phyloP scores from a whole-genome alignment of 2,329 filamentous ascomycete genomes.

The Chaetomium olivaceum region DNA sequence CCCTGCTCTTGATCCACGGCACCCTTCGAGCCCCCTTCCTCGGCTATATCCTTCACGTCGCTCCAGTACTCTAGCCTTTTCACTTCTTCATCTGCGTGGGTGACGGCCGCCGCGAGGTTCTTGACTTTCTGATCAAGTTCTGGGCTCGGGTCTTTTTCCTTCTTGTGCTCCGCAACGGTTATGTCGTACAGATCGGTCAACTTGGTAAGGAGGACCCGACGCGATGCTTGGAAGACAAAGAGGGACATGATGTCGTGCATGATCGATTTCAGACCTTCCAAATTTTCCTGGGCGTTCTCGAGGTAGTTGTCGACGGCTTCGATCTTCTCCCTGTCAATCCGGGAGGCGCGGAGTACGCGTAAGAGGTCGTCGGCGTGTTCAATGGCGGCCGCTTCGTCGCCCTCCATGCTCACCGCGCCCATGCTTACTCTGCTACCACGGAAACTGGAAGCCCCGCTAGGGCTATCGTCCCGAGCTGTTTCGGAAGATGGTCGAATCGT shows the following conservation, averaged over 20 bases:
- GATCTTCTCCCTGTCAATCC: conserved; percentile 88
- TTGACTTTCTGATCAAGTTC: conserved; percentile 54
- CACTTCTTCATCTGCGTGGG: conserved; percentile 78
- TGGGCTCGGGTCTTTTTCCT: conserved; percentile 47
- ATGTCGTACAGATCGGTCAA: conserved; percentile 66
- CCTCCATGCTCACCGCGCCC: conserved; percentile 36
- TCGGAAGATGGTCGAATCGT: conserved; percentile 63
- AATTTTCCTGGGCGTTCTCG: conserved; percentile 71
- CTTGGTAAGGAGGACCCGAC: conserved; percentile 71
- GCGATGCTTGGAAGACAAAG: conserved; percentile 87
- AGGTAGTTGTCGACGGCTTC: conserved; percentile 81
- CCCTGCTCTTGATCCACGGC: conserved; percentile 47
- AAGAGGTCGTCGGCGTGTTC: conserved; percentile 69
- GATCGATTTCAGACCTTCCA: conserved; percentile 70
- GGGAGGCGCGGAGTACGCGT: conserved; percentile 63
- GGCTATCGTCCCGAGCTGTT: conserved; percentile 38
- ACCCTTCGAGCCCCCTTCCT: conserved; percentile 49
- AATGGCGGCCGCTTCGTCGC: conserved; percentile 60
- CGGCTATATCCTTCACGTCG: conserved; percentile 71
- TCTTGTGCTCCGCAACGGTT: conserved; percentile 50
- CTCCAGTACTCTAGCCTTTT: conserved; percentile 84
- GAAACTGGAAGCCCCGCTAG: conserved; percentile 40
- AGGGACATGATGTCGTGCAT: conserved; percentile 85
- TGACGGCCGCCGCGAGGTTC: conserved; percentile 71
- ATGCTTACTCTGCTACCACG: conserved; percentile 42